Conservation (phyloP, 257 asterid genomes). For the Lithospermum erythrorhizon region DNA sequence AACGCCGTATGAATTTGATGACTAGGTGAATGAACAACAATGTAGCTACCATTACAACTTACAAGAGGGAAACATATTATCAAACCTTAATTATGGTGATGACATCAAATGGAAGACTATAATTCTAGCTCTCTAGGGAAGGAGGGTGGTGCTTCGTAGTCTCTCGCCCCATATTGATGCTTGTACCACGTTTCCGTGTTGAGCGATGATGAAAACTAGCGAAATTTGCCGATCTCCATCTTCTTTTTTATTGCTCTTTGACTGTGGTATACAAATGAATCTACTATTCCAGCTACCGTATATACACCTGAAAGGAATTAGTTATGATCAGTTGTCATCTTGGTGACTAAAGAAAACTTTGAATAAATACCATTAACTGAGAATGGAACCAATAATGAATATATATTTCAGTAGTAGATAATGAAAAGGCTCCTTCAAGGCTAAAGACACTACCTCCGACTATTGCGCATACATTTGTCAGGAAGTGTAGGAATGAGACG, state of each 20-base stretch:
- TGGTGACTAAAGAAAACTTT: too few relatives aligned
- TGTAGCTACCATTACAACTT: not conserved
- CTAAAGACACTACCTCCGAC: constrained; percentile 66
- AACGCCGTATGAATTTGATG: too few relatives aligned
- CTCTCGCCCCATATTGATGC: not conserved
- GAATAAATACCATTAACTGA: too few relatives aligned
- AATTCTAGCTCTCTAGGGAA: not conserved
- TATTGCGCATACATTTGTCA: constrained; percentile 89
- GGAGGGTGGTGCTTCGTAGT: too few relatives aligned
- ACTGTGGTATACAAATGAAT: constrained; percentile 75
- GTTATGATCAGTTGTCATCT: not conserved
- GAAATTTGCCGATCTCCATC: constrained; percentile 62
- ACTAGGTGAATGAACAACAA: too few relatives aligned
- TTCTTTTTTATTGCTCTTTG: constrained; percentile 82
- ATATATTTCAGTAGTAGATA: not conserved
- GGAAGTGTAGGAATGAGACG: constrained; percentile 77
- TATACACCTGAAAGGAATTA: constrained; percentile 46
- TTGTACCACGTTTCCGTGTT: not conserved
- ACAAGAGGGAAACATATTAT: not conserved
- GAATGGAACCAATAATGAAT: not conserved
- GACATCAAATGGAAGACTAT: not conserved
- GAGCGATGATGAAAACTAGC: constrained; percentile 12
- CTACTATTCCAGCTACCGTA: constrained; percentile 91
- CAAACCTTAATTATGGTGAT: not conserved
- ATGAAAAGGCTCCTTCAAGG: not conserved